These are phyloP conservation scores for Hanseniaspora vineae DNA, from an alignment of 805 yeast genomes.

Conservation along the genomic window DNA sequence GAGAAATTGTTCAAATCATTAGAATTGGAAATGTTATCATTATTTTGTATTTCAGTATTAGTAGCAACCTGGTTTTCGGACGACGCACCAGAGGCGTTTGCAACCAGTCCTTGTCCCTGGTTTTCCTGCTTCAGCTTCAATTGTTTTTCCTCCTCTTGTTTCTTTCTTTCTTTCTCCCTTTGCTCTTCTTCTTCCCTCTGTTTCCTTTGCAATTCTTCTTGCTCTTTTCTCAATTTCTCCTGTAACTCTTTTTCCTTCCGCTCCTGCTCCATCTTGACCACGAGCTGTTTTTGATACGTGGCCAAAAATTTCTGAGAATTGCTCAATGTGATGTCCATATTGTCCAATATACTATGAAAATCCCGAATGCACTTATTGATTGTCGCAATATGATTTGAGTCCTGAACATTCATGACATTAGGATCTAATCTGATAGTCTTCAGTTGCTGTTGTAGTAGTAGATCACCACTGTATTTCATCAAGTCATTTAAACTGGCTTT, in stretches of 20 bases:
- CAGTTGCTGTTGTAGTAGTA: slow-evolving; percentile 23
- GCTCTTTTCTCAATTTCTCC: slow-evolving; percentile 19
- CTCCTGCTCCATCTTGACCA: slow-evolving; percentile 21
- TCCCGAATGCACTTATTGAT: slow-evolving; percentile 14
- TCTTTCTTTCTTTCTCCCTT: slow-evolving; percentile 1
- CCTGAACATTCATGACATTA: slow-evolving; percentile 1
- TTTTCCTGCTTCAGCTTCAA: neutral
- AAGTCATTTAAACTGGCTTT: slow-evolving; percentile 19
- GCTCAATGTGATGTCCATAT: slow-evolving; percentile 17
- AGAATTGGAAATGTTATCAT: too few relatives aligned
- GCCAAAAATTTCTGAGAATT: slow-evolving; percentile 19
- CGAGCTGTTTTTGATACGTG: slow-evolving; percentile 15
- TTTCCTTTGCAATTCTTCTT: slow-evolving; percentile 6
- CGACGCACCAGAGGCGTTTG: slow-evolving; percentile 3
- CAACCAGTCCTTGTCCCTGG: neutral
- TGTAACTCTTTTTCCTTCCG: slow-evolving; percentile 19
- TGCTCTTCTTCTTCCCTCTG: neutral
- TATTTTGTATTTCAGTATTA: too few relatives aligned
- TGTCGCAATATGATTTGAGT: slow-evolving; percentile 3
- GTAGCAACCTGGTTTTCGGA: too few relatives aligned
- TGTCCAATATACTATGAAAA: slow-evolving; percentile 21
- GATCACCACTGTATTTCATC: slow-evolving; percentile 21
- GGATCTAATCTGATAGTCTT: slow-evolving; percentile 21
- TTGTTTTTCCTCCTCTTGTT: neutral
- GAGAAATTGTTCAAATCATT: neutral